Conservation (phyloP, 805 yeast species). For the Scheffersomyces amazonensis region DNA sequence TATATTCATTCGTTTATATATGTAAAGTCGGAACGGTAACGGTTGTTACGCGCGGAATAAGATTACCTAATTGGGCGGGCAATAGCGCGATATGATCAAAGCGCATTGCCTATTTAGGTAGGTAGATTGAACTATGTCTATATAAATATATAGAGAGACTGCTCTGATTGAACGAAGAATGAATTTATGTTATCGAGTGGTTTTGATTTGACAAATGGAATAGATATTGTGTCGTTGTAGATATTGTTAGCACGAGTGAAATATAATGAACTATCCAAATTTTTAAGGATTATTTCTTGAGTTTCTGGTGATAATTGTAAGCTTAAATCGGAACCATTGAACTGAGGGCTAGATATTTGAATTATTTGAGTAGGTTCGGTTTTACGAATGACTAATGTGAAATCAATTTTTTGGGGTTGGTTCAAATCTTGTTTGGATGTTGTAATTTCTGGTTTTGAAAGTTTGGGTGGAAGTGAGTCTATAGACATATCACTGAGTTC, state of each 20-base stretch:
- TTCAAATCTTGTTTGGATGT: too few relatives aligned
- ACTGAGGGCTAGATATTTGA: not conserved
- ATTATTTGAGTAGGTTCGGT: not conserved
- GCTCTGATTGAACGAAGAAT: conserved; percentile 12
- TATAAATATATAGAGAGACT: conserved; percentile 13
- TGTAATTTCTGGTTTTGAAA: not conserved
- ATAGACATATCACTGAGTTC: conserved; percentile 42
- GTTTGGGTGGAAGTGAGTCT: not conserved
- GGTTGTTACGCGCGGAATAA: too few relatives aligned
- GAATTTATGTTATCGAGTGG: conserved; percentile 3
- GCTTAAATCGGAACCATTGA: not conserved
- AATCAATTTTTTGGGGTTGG: not conserved
- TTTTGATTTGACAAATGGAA: conserved; percentile 8
- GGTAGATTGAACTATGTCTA: not conserved
- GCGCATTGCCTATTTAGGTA: conserved; percentile 1
- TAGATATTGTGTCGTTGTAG: conserved; percentile 2
- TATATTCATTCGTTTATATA: too few relatives aligned
- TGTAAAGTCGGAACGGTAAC: too few relatives aligned
- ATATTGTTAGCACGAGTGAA: conserved; percentile 5
- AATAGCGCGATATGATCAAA: too few relatives aligned
- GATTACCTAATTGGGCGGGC: too few relatives aligned
- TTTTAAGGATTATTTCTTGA: conserved; percentile 8
- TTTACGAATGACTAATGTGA: not conserved
- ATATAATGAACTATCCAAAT: conserved; percentile 10
- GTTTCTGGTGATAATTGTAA: not conserved